Evolutionary conservation across 257 asterid genomes (phyloP).

Genomic region (Nicotiana otophora): DNA sequence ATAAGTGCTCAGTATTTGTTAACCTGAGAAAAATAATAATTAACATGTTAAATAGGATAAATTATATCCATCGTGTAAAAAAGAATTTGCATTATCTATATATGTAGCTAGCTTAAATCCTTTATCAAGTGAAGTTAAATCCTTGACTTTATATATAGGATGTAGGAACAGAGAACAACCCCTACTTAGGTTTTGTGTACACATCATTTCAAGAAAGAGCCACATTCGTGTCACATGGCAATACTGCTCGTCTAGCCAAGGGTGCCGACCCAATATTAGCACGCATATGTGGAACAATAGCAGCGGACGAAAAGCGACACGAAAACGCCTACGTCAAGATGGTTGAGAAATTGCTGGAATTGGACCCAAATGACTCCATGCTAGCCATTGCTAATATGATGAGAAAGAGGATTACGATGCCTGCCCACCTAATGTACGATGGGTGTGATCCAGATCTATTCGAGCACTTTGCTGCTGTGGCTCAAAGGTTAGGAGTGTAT

Average conservation of each 20-base stretch:
- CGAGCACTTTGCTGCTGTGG: conserved; percentile 21
- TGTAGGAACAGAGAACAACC: conserved; percentile 21
- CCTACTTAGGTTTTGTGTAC: conserved; percentile 32
- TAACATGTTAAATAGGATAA: too few relatives aligned
- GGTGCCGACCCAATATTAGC: conserved; percentile 30
- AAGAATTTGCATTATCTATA: too few relatives aligned
- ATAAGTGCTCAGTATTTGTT: too few relatives aligned
- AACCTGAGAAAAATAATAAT: too few relatives aligned
- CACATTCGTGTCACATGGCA: not conserved
- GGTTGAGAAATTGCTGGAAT: conserved; percentile 24
- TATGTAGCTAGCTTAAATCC: too few relatives aligned
- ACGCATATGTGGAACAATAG: conserved; percentile 30
- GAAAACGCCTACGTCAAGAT: not conserved
- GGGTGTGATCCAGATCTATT: conserved; percentile 20
- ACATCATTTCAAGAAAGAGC: conserved; percentile 40
- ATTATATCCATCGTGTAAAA: too few relatives aligned
- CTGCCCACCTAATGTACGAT: conserved; percentile 30
- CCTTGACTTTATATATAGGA: conserved; percentile 13
- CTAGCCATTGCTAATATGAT: conserved; percentile 32
- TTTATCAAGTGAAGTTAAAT: too few relatives aligned
- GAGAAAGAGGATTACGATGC: conserved; percentile 33
- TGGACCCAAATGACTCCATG: conserved; percentile 29
- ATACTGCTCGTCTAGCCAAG: conserved; percentile 31
- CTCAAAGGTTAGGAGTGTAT: conserved; percentile 23
- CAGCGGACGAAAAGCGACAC: conserved; percentile 27